Evolutionary conservation across 2,329 filamentous ascomycete species (phyloP).

Genomic region (Trichophyton mentagrophytes): DNA sequence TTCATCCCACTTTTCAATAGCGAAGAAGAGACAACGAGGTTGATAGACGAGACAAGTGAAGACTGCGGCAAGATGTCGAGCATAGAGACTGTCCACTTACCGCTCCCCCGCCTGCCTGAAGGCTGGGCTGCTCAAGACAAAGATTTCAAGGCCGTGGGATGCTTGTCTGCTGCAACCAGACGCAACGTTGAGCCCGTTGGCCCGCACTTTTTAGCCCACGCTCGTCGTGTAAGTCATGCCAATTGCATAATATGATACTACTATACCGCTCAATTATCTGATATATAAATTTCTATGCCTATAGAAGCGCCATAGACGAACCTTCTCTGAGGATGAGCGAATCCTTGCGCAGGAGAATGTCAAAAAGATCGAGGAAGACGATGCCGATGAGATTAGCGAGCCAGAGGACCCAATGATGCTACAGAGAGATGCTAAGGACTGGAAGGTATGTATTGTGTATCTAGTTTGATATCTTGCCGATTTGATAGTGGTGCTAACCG

Average conservation of each 20-base stretch:
- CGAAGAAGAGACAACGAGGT: not conserved
- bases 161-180: slow-evolving; percentile 63
- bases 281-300: not conserved
- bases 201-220: slow-evolving; percentile 94
- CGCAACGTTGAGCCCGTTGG: slow-evolving; percentile 91
- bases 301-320: slow-evolving; percentile 77
- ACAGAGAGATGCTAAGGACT: slow-evolving; percentile 90
- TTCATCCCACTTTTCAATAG: not conserved
- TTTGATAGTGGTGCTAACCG: not conserved
- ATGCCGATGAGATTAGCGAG: slow-evolving; percentile 85
- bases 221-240: slow-evolving; percentile 57
- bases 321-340: slow-evolving; percentile 95
- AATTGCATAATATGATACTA: not conserved
- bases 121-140: slow-evolving; percentile 69
- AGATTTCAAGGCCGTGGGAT: slow-evolving; percentile 75
- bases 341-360: slow-evolving; percentile 91
- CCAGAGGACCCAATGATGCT: slow-evolving; percentile 87
- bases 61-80: slow-evolving; percentile 30
- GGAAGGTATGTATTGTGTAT: slow-evolving; percentile 60
- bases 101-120: slow-evolving; percentile 60
- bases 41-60: not conserved
- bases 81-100: slow-evolving; percentile 31
- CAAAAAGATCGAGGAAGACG: slow-evolving; percentile 88
- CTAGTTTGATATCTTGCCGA: not conserved
- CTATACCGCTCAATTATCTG: not conserved